Conservation (phyloP, 805 yeast genomes). For the Torulaspora indica region DNA sequence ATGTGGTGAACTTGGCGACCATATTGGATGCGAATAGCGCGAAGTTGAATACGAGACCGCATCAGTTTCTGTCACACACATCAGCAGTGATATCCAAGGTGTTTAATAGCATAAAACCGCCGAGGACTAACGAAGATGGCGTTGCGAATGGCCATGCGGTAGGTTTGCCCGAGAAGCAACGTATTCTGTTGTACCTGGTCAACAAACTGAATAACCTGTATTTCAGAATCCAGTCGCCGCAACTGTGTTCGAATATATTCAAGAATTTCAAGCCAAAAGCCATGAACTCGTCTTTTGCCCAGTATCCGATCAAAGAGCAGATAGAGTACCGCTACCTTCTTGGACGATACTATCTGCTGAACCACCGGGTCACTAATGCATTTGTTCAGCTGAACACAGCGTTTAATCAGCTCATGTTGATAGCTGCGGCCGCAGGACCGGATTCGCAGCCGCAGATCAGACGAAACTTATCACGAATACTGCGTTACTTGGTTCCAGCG, state of each 20-base stretch:
- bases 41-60: conserved; percentile 27
- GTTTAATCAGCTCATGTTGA: conserved; percentile 37
- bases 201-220: conserved; percentile 52
- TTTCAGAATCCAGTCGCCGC: conserved; percentile 41
- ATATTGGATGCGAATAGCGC: conserved; percentile 23
- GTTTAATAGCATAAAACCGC: conserved; percentile 56
- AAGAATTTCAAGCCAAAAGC: conserved; percentile 51
- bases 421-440: conserved; percentile 15
- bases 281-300: conserved; percentile 44
- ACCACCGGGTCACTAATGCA: conserved; percentile 48
- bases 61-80: conserved; percentile 41
- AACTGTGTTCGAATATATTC: conserved; percentile 35
- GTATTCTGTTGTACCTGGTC: conserved; percentile 51
- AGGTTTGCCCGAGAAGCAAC: conserved; percentile 41
- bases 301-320: conserved; percentile 45
- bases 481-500: conserved; percentile 49
- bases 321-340: conserved; percentile 53
- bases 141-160: conserved; percentile 1
- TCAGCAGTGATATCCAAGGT: conserved; percentile 53
- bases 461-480: conserved; percentile 36
- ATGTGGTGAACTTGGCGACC: conserved; percentile 31
- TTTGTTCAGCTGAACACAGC: conserved; percentile 56
- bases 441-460: conserved; percentile 10
- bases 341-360: conserved; percentile 52
- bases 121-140: conserved; percentile 8